Percentiles rank a stretch among this genome's conserved stretches.
Evolutionary conservation across 106 monocot species (phyloP).

Genomic region (Allium sativum): DNA sequence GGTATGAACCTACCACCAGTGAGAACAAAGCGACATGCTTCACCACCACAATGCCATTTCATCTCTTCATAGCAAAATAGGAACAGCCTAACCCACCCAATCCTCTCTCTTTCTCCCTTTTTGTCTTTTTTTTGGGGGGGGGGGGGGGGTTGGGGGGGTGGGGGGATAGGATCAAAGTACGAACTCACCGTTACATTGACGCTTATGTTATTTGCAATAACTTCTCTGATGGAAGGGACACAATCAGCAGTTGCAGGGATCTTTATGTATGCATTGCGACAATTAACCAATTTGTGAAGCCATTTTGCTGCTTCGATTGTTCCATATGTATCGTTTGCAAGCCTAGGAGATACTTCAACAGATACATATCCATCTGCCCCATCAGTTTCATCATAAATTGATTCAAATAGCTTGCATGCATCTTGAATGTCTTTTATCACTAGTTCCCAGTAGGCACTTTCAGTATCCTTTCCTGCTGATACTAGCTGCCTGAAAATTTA

Average conservation of each 20-base stretch:
- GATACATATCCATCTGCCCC: constrained; percentile 92
- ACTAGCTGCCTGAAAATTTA: constrained; percentile 50
- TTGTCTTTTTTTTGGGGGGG: no score
- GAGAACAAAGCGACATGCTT: no score
- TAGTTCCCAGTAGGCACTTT: constrained; percentile 89
- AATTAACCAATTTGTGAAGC: constrained; percentile 62
- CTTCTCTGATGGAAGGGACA: constrained; percentile 74
- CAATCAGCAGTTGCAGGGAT: constrained; percentile 98
- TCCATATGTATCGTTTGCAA: constrained; percentile 73
- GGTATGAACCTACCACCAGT: no score
- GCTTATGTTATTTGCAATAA: constrained; percentile 71
- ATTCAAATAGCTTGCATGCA: constrained; percentile 89
- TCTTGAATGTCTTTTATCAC: constrained; percentile 96
- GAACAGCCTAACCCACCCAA: no score
- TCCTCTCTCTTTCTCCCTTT: no score
- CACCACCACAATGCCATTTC: no score
- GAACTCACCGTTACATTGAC: constrained; percentile 88
- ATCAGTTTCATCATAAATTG: constrained; percentile 74
- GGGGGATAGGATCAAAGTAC: no score
- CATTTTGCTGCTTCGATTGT: constrained; percentile 91
- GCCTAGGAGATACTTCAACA: constrained; percentile 89
- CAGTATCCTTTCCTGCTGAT: constrained; percentile 56
- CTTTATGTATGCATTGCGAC: constrained; percentile 84
- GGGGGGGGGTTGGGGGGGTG: no score
- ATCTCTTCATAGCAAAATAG: no score